A percentile compares a stretch with the other conserved stretches of the same genome.
Evolutionary conservation across 1,139 yeast genomes (phyloP).

Genomic region (Scheffersomyces parashehatae): DNA sequence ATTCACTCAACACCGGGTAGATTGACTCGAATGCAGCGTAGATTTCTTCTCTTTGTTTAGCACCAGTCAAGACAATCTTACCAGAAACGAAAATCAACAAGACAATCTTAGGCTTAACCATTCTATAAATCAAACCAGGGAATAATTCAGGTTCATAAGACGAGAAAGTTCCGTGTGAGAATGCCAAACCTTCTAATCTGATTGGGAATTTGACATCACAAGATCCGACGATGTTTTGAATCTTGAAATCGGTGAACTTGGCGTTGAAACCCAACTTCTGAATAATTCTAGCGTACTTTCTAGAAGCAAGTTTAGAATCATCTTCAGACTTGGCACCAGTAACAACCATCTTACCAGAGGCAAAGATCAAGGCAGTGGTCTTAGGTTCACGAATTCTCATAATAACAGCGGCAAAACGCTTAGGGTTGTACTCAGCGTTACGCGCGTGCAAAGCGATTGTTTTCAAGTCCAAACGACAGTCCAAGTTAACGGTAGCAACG

Average conservation of each 20-base stretch:
- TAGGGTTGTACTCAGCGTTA: conserved; percentile 97
- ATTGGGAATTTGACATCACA: conserved; percentile 98
- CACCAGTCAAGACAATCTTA: conserved; percentile 97
- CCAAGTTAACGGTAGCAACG: conserved; percentile 96
- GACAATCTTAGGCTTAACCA: conserved; percentile 98
- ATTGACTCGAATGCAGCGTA: conserved; percentile 98
- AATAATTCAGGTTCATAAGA: conserved; percentile 97
- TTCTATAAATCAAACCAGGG: conserved; percentile 98
- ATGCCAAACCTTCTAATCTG: conserved; percentile 95
- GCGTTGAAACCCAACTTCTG: conserved; percentile 98
- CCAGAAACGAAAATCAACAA: conserved; percentile 95
- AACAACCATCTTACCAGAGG: conserved; percentile 99
- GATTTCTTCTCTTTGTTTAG: conserved; percentile 97
- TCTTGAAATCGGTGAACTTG: conserved; percentile 93
- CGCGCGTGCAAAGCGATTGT: conserved; percentile 98
- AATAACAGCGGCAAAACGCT: conserved; percentile 98
- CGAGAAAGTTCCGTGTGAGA: conserved; percentile 98
- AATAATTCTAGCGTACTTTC: conserved; percentile 96
- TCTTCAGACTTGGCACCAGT: conserved; percentile 99
- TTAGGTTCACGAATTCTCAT: conserved; percentile 99
- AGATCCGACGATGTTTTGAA: conserved; percentile 97
- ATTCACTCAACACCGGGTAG: conserved; percentile 97
- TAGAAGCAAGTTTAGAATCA: conserved; percentile 93
- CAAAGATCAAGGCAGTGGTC: conserved; percentile 96
- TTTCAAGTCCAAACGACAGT: conserved; percentile 91